Evolutionary conservation across 257 asterid species (phyloP).

Genomic region (Solanum commersonii): DNA sequence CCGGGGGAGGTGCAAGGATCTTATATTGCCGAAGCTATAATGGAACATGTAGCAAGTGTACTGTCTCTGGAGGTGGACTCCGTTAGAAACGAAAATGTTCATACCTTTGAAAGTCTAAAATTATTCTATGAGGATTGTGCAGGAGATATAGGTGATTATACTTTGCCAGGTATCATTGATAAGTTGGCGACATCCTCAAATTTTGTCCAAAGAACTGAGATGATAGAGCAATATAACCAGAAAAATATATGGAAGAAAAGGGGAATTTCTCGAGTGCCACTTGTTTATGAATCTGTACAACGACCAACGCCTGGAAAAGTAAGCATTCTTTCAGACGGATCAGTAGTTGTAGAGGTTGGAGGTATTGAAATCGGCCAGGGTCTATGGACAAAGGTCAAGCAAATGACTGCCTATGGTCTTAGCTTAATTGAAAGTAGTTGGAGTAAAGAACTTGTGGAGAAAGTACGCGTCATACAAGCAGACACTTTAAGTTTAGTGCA

Average conservation of each 20-base stretch:
- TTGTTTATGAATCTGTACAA: constrained; percentile 25
- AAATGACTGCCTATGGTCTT: constrained; percentile 57
- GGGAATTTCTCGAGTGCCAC: constrained; percentile 70
- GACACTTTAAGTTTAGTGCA: constrained; percentile 65
- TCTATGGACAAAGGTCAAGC: constrained; percentile 70
- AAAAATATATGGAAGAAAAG: constrained; percentile 41
- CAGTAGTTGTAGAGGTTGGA: constrained; percentile 66
- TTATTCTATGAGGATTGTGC: constrained; percentile 31
- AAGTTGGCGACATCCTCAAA: constrained; percentile 34
- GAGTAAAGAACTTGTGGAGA: constrained; percentile 40
- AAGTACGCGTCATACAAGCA: constrained; percentile 58
- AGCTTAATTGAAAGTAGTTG: constrained; percentile 40
- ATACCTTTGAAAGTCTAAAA: constrained; percentile 43
- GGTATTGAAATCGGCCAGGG: constrained; percentile 81
- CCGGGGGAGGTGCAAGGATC: constrained; percentile 81
- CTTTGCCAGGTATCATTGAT: constrained; percentile 44
- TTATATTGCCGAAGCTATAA: constrained; percentile 57
- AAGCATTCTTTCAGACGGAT: constrained; percentile 62
- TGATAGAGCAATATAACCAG: constrained; percentile 34
- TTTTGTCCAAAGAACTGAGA: constrained; percentile 20
- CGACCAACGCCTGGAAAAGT: constrained; percentile 62
- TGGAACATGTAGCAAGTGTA: constrained; percentile 51
- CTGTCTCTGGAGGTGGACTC: constrained; percentile 43
- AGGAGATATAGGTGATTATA: constrained; percentile 36
- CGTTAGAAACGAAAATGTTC: constrained; percentile 39